These are phyloP conservation scores for Stagonosporopsis vannaccii DNA, from an alignment of 2,329 filamentous ascomycete species.

Conservation along the genomic window DNA sequence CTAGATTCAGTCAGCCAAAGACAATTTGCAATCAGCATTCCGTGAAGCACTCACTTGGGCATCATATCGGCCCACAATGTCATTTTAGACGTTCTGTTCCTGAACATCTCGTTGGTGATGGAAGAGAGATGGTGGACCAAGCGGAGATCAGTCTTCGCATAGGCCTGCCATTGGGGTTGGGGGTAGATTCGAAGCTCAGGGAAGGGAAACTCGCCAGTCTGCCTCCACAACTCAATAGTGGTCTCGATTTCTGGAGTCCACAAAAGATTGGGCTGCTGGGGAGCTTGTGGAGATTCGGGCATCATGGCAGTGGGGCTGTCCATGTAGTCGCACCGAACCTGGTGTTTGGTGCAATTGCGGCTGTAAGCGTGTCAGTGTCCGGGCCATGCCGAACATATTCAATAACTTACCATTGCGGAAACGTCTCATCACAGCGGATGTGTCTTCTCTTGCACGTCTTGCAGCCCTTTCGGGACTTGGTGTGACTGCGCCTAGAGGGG, in stretches of 20 bases:
- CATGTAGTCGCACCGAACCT: constrained; percentile 97
- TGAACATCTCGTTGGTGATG: constrained; percentile 82
- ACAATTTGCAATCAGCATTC: constrained; percentile 14
- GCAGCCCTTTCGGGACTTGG: constrained; percentile 98
- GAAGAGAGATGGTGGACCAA: constrained; percentile 90
- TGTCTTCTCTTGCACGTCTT: constrained; percentile 97
- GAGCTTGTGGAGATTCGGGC: constrained; percentile 60
- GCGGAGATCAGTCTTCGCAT: constrained; percentile 79
- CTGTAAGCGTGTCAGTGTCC: constrained; percentile 57
- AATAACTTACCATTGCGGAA: constrained; percentile 86
- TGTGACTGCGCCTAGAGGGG: constrained; percentile 90
- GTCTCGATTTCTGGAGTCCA: constrained; percentile 87
- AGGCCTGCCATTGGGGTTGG: constrained; percentile 73
- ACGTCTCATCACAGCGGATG: constrained; percentile 96
- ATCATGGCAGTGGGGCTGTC: constrained; percentile 75
- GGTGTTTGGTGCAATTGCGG: constrained; percentile 98
- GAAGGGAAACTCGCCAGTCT: constrained; percentile 85
- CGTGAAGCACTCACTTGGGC: constrained; percentile 72
- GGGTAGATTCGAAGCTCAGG: constrained; percentile 80
- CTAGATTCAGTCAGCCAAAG: constrained; percentile 55
- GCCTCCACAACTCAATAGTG: constrained; percentile 82
- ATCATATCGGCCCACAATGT: constrained; percentile 94
- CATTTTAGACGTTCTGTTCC: constrained; percentile 79
- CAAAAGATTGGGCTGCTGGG: constrained; percentile 70
- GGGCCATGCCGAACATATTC: constrained; percentile 1